phyloP scores from a whole-genome alignment of 2,329 filamentous ascomycete species.

The Verticillium nubilum region DNA sequence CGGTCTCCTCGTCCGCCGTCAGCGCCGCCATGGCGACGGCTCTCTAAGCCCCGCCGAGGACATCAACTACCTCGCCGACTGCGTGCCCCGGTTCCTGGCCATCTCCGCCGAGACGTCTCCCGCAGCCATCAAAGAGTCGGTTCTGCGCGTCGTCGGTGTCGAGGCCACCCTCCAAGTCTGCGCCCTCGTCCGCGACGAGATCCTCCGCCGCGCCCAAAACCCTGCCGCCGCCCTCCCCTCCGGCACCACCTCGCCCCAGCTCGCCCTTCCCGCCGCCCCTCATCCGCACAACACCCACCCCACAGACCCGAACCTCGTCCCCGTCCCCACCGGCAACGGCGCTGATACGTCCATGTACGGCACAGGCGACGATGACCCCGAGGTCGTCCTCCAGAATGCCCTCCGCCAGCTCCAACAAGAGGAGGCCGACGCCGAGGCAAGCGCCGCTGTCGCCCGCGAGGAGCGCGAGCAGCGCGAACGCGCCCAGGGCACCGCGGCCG shows the following conservation, averaged over 20 bases:
- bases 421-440: constrained; percentile 53
- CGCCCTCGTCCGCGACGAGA: constrained; percentile 53
- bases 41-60: constrained; percentile 46
- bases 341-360: constrained; percentile 46
- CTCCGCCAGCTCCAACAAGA: constrained; percentile 54
- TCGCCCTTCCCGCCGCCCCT: background rate
- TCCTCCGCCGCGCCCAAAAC: constrained; percentile 33
- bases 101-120: constrained; percentile 54
- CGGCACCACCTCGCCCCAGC: background rate
- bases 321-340: constrained; percentile 35
- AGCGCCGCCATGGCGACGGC: constrained; percentile 45
- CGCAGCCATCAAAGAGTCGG: constrained; percentile 51
- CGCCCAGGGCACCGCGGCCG: constrained; percentile 17
- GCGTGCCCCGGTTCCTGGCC: constrained; percentile 53
- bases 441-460: constrained; percentile 47
- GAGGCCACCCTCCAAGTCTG: constrained; percentile 48
- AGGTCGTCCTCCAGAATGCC: constrained; percentile 54
- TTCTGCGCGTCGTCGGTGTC: constrained; percentile 50
- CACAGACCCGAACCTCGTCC: constrained; percentile 11
- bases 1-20: constrained; percentile 50
- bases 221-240: background rate
- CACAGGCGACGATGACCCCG: constrained; percentile 47
- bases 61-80: constrained; percentile 55
- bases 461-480: constrained; percentile 41
- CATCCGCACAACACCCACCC: constrained; percentile 9